Evolutionary conservation across 2,329 filamentous ascomycete genomes (phyloP), one percentile per base, ranked within the genome.

Genomic region (Didymella glomerata): DNA sequence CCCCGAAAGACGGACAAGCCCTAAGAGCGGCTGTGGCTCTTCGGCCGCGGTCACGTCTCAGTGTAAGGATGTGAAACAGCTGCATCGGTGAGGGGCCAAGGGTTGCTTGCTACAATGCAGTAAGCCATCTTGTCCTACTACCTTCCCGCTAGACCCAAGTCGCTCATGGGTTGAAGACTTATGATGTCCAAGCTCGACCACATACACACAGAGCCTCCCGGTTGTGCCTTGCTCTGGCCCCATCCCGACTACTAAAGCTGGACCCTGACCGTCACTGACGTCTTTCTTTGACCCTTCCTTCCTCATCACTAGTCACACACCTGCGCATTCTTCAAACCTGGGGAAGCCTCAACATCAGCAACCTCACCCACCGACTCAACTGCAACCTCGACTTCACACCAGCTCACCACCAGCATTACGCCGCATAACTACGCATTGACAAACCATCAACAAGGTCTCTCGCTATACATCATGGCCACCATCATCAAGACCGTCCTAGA

Each of bases 401-500:
- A 27, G n/a, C 28, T 24, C 48, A 20, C 25, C 10, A 40, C 47
- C 40, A 52, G 27, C 41, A 54, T 28, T 20, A 14, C 47, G 14
- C 30, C 53, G 24, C 44, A 49, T 34, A 28, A 16, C 2, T 8
- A 16, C 13, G 2, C 18, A 22, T n/a, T 56, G n/a, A n/a, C 30
- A 40, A 30, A 41, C 40, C 47, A 56, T 45, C 20, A 49, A 24
- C 14, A 16, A 51, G 24, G 14, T 38, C 20, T 45, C 56, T 16
- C 50, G 30, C 59, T 71, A 42, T 54, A 11, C 60, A 71, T 40
- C 20, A 83, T 84, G 82, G 79, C 78, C 77, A n/a, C 41, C 41
- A 91, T 97, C 72, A 84, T 82, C 60, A 96, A 92, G 83, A 84
- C 83, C 48, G 78, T 85, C 64, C 77, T 88, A 69, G 73, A 79